phyloP scores from a whole-genome alignment of 106 monocot species.

The Allium cepa region DNA sequence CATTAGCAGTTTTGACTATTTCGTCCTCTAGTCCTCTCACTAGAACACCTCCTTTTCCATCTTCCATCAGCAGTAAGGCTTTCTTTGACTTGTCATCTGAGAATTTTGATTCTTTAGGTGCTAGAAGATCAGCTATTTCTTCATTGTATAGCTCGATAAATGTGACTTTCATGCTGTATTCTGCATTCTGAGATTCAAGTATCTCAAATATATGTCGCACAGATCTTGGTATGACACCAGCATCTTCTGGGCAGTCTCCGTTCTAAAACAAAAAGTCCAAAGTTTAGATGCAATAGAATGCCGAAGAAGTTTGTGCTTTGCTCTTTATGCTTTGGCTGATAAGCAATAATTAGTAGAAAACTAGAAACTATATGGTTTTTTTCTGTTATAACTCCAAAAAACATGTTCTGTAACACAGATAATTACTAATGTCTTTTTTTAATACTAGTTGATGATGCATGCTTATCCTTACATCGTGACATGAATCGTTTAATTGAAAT shows the following conservation, averaged over 20 bases:
- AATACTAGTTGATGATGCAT: too few relatives aligned
- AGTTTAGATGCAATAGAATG: too few relatives aligned
- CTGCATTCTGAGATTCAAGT: conserved; percentile 45
- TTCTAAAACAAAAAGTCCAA: conserved; percentile 15
- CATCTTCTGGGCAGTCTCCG: conserved; percentile 54
- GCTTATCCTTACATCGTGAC: too few relatives aligned
- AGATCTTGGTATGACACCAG: conserved; percentile 57
- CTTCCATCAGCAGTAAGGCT: conserved; percentile 14
- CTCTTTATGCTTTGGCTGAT: too few relatives aligned
- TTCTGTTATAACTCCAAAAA: too few relatives aligned
- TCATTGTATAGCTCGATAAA: conserved; percentile 67
- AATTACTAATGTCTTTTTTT: too few relatives aligned
- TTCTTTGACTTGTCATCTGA: conserved; percentile 15
- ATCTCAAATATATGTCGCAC: conserved; percentile 55
- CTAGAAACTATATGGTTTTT: too few relatives aligned
- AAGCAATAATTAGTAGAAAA: too few relatives aligned
- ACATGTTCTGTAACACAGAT: too few relatives aligned
- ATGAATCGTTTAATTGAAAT: too few relatives aligned
- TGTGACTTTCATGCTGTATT: conserved; percentile 60
- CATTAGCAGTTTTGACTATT: conserved; percentile 38
- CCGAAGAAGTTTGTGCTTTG: too few relatives aligned
- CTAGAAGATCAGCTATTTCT: conserved; percentile 22
- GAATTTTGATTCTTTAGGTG: conserved; percentile 10
- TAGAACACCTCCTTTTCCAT: conserved; percentile 14
- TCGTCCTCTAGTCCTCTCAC: conserved; percentile 22